A percentile compares a stretch with the other conserved stretches of the same genome.
phyloP scores from a whole-genome alignment of 164 flowering plant species.

The Cinnamomum micranthum region DNA sequence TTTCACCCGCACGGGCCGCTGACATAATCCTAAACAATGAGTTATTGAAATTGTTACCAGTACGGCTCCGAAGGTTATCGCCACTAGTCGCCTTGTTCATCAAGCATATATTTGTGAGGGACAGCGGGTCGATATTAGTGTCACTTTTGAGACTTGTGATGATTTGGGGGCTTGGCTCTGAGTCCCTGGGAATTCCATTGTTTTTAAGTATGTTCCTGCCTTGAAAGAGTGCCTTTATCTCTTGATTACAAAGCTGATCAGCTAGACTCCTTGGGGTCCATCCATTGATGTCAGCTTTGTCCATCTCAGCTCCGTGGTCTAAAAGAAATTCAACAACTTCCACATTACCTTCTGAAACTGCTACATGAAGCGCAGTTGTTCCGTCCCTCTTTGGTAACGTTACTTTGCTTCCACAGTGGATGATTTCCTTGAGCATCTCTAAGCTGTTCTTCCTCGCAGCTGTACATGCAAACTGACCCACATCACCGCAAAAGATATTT shows the following conservation, averaged over 20 bases:
- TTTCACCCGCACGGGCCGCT: constrained; percentile 41
- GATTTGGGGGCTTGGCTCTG: constrained; percentile 25
- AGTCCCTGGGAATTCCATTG: constrained; percentile 17
- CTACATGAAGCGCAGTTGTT: constrained; percentile 78
- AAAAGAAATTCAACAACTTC: constrained; percentile 58
- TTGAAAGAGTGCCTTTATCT: constrained; percentile 53
- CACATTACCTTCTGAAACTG: constrained; percentile 63
- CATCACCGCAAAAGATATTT: constrained; percentile 41
- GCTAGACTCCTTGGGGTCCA: constrained; percentile 82
- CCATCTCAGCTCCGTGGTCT: constrained; percentile 53
- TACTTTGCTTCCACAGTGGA: constrained; percentile 51
- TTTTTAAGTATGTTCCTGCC: constrained; percentile 18
- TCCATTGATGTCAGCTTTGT: constrained; percentile 50
- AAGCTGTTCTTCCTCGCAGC: constrained; percentile 67
- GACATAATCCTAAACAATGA: constrained; percentile 81
- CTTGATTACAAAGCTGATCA: constrained; percentile 79
- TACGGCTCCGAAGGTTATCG: constrained; percentile 36
- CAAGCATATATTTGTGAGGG: constrained; percentile 20
- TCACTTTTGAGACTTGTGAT: constrained; percentile 52
- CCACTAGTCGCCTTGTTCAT: constrained; percentile 19
- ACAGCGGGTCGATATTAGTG: constrained; percentile 28
- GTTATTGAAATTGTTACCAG: constrained; percentile 55
- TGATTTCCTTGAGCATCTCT: constrained; percentile 46
- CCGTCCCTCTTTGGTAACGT: constrained; percentile 43
- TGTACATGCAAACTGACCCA: constrained; percentile 68